Base-by-base conservation (phyloP, 306 rosid species). In the Quercus dentata region DNA sequence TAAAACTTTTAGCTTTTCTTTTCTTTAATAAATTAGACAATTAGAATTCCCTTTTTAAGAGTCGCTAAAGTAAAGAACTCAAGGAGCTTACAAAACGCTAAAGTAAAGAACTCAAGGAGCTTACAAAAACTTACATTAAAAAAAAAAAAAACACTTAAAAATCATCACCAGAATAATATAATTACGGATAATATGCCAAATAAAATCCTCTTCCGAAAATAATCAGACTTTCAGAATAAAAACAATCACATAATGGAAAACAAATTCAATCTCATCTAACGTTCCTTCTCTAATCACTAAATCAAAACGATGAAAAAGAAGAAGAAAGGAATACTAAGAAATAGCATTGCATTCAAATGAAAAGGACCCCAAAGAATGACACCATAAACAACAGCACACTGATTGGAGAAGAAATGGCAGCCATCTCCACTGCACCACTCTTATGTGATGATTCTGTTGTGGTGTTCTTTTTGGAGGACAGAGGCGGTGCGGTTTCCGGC, bases 401-500 rank as follows among this genome's bases (percentile, higher is more conserved):
- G 21, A 80, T 8, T 9, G 85, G 63, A 13, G 82, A 56, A n/a
- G 27, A 79, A 20, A 61, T 65, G 15, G 84, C 74, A 51, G 8
- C 23, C 20, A 74, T 70, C 6, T 80, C 68, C 78, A 65, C 38
- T 51, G 90, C 91, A 67, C 35, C 80, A 35, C 18, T 14, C 56
- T 68, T 69, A 3, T 59, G 4, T 3, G 69, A 61, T 71, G 81
- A 15, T 2, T 58, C 79, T 5, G 54, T 25, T 33, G 67, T 38
- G 17, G 88, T 71, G 59, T 6, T 80, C 1, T 64, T 81, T 74
- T 41, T 49, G 10, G 82, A 67, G 11, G 86, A 52, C 30, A 78
- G 82, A 0, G 95, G 90, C 6, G 95, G 51, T 8, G 95, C 51
- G 11, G 31, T 74, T 23, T 82, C 67, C 17, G 85, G 67, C 20